These are phyloP conservation scores for Brasenia schreberi DNA, from an alignment of 164 flowering plant species.

Conservation along the genomic window DNA sequence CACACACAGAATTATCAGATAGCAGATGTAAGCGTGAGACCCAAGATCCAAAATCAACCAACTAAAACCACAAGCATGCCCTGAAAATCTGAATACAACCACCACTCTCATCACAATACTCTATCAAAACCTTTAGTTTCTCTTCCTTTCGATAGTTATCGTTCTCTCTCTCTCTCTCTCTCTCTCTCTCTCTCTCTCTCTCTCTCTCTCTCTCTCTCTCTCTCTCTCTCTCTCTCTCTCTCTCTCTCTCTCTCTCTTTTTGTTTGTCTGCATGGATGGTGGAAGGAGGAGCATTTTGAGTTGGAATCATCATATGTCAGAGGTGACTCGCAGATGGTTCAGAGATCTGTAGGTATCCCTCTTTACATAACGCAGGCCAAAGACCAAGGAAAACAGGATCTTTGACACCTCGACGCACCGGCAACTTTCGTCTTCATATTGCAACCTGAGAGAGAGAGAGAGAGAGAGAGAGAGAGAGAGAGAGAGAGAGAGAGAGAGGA, in stretches of 20 bases:
- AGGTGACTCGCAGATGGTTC: not conserved
- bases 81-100: too few species aligned
- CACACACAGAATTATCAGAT: too few species aligned
- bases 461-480: not conserved
- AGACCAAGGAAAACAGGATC: not conserved
- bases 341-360: not conserved
- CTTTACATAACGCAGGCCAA: not conserved
- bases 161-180: not conserved
- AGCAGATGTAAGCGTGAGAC: too few species aligned
- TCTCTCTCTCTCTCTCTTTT: too few species aligned
- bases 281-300: not conserved
- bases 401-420: not conserved
- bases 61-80: too few species aligned
- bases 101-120: too few species aligned
- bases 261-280: not conserved
- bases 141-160: not conserved
- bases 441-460: too few species aligned
- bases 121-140: too few species aligned
- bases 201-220: too few species aligned
- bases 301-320: not conserved
- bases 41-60: too few species aligned
- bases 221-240: too few species aligned
- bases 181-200: too few species aligned
- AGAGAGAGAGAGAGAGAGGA: not conserved
- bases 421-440: not conserved